Percentiles rank a stretch among this genome's conserved stretches.
phyloP scores from a whole-genome alignment of 2,329 filamentous ascomycete species.

The Gaeumannomyces sp. region DNA sequence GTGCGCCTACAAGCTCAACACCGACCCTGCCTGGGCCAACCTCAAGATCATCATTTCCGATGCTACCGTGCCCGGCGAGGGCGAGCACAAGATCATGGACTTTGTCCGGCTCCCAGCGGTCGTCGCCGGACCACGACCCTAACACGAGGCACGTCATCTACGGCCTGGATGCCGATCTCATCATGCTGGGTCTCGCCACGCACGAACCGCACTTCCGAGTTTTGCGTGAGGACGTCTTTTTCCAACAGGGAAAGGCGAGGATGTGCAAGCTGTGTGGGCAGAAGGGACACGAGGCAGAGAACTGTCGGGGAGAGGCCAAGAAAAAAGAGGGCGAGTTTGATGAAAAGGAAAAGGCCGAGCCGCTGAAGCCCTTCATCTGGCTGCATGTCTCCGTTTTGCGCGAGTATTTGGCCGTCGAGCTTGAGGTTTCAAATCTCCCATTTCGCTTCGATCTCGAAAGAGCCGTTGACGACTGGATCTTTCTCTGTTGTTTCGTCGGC shows the following conservation, averaged over 20 bases:
- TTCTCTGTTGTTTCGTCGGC: conserved; percentile 98
- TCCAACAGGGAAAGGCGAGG: conserved; percentile 75
- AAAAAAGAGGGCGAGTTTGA: conserved; percentile 73
- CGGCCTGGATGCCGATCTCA: conserved; percentile 93
- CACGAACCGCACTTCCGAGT: conserved; percentile 97
- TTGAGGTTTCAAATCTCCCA: conserved; percentile 72
- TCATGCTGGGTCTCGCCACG: conserved; percentile 95
- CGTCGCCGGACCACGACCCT: conserved; percentile 84
- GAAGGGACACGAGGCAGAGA: conserved; percentile 80
- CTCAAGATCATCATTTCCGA: conserved; percentile 98
- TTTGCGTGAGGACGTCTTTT: conserved; percentile 93
- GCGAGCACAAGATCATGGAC: conserved; percentile 99
- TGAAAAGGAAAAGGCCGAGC: conserved; percentile 65
- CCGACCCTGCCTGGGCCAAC: conserved; percentile 90
- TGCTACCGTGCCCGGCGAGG: conserved; percentile 93
- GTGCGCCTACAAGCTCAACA: conserved; percentile 96
- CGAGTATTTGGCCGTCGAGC: conserved; percentile 88
- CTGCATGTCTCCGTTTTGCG: conserved; percentile 86
- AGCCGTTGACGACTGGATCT: conserved; percentile 95
- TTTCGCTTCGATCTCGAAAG: conserved; percentile 92
- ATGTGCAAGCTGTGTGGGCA: conserved; percentile 87
- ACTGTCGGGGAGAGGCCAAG: conserved; percentile 75
- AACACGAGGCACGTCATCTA: conserved; percentile 99
- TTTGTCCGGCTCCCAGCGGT: conserved; percentile 91
- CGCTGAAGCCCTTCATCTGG: conserved; percentile 95